Evolutionary conservation across 148 eudicot species (phyloP).

Genomic region (Rhododendron griersonianum): DNA sequence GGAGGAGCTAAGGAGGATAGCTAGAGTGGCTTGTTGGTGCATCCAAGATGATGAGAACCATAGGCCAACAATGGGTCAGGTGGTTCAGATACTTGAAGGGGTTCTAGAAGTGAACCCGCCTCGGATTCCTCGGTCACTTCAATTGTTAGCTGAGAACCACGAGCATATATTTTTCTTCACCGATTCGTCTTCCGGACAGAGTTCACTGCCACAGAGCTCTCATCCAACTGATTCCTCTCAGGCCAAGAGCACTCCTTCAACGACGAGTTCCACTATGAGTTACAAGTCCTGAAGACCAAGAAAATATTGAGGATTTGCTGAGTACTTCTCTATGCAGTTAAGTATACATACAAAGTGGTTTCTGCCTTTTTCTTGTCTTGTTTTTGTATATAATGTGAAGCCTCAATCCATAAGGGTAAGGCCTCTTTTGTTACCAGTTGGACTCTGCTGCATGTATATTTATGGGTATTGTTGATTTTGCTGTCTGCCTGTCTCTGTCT

Average conservation of each 20-base stretch:
- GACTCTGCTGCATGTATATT: background rate
- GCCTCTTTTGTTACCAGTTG: background rate
- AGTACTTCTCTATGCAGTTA: background rate
- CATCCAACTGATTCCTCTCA: conserved; percentile 11
- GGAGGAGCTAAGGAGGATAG: conserved; percentile 39
- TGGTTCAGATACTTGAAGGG: conserved; percentile 70
- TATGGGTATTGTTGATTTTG: background rate
- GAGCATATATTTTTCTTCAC: conserved; percentile 48
- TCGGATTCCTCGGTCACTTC: conserved; percentile 48
- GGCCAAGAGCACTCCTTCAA: conserved; percentile 7
- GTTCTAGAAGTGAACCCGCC: conserved; percentile 61
- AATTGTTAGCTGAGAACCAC: conserved; percentile 33
- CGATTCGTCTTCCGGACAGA: conserved; percentile 48
- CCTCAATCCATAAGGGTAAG: background rate
- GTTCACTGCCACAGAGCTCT: conserved; percentile 29
- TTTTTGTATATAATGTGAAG: background rate
- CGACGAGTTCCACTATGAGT: background rate
- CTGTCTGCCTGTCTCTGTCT: background rate
- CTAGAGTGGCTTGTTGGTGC: conserved; percentile 73
- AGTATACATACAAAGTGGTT: background rate
- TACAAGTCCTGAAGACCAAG: background rate
- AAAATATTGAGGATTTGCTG: background rate
- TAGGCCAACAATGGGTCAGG: conserved; percentile 69
- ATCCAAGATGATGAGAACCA: conserved; percentile 57
- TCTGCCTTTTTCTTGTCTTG: background rate